Base-by-base conservation (phyloP, 2,329 filamentous ascomycete species). In the Exophiala sp. region DNA sequence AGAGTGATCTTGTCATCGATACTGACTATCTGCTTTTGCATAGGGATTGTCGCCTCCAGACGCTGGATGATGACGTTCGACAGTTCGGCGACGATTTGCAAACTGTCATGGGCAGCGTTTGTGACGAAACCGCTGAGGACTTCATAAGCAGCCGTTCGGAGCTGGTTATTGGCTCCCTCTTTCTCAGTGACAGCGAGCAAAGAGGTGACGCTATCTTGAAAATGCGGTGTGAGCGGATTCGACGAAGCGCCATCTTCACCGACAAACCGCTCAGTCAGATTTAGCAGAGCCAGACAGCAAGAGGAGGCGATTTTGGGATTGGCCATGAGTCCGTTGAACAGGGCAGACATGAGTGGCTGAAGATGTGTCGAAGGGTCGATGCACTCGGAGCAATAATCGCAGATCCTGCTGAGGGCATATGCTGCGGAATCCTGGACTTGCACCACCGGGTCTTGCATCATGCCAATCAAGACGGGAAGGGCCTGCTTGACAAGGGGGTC, bases 261-360 rank as follows among this genome's bases (percentile, higher is more conserved):
- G 23, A 89, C 87, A 66, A 97, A 98, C 55, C 90, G 85, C 66
- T 98, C 93, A 9, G 93, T 91, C 65, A 98, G 74, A 72, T 97
- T 98, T 88, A 98, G 97, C 60, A 98, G 74, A 24, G 93, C 90
- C 93, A 94, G 96, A 74, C 93, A 98, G 81, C 93, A 97, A 23
- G 93, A 98, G 48, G 88, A 83, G 24, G 91, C 93, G 83, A 98
- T 98, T 80, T 95, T 96, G 53, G 89, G 85, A 67, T 86, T 93
- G 72, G 86, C 91, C 52, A 88, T 82, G 52, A 98, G 78, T 43
- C 91, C 93, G 60, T 83, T 82, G 74, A 98, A 98, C 8, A 98
- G 80, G 34, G 90, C 86, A 49, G 82, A 81, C 64, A 98, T 91
- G 56, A 98, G 76, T 16, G 85, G 81, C 57, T 89, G 86, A 3